Percentiles rank a stretch among this genome's conserved stretches.
These are phyloP conservation scores for Penicillium glabrum DNA, from an alignment of 2,329 filamentous ascomycete species.

Conservation along the genomic window DNA sequence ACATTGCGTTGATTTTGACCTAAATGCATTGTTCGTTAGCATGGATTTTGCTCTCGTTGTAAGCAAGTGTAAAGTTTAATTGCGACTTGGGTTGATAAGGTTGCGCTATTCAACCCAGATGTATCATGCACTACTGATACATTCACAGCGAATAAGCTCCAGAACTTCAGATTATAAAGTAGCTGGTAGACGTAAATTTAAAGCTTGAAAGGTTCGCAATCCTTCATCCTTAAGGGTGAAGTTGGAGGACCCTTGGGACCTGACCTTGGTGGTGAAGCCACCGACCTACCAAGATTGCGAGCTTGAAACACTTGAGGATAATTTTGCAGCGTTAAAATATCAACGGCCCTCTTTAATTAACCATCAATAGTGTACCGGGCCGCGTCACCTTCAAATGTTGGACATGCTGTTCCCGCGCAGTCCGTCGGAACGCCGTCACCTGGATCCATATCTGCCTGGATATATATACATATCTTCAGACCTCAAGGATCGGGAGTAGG, in stretches of 20 bases:
- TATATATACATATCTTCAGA: too few relatives aligned
- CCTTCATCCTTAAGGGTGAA: too few relatives aligned
- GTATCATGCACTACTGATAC: too few relatives aligned
- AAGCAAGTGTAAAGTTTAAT: not conserved
- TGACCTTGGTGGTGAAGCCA: not conserved
- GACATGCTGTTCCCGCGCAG: too few relatives aligned
- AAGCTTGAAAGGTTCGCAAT: not conserved
- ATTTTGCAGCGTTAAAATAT: not conserved
- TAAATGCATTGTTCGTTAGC: conserved; percentile 21
- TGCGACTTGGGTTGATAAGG: not conserved
- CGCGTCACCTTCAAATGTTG: too few relatives aligned
- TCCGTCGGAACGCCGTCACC: too few relatives aligned
- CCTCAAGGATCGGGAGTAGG: too few relatives aligned
- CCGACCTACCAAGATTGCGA: not conserved
- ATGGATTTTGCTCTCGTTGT: not conserved
- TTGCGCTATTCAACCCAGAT: not conserved
- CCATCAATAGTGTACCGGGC: too few relatives aligned
- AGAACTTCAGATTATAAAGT: not conserved
- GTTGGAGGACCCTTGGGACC: not conserved
- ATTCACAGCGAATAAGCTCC: too few relatives aligned
- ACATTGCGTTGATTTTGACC: conserved; percentile 20
- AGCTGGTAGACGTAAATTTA: not conserved
- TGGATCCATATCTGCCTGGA: too few relatives aligned
- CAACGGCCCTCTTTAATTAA: not conserved
- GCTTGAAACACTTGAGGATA: not conserved